These are phyloP conservation scores for Wickerhamomyces chambardii DNA, from an alignment of 805 yeast genomes.

Conservation along the genomic window DNA sequence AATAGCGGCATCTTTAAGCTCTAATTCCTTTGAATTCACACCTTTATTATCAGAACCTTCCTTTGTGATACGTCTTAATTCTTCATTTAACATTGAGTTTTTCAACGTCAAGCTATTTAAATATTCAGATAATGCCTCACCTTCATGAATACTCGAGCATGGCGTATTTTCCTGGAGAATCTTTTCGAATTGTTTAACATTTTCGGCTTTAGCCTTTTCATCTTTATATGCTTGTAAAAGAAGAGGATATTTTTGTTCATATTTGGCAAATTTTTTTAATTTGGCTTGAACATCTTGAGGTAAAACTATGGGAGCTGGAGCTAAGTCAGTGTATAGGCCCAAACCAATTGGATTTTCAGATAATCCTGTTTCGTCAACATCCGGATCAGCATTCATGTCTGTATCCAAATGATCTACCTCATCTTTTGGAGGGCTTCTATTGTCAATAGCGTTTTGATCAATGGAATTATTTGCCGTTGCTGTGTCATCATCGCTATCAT, in stretches of 20 bases:
- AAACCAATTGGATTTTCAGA: no score
- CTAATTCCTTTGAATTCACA: constrained; percentile 4
- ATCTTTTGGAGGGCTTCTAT: constrained; percentile 2
- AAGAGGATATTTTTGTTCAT: constrained; percentile 85
- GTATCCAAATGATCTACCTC: no score
- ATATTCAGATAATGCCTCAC: constrained; percentile 61
- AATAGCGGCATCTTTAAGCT: constrained; percentile 14
- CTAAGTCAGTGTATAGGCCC: constrained; percentile 6
- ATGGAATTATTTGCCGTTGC: neutral
- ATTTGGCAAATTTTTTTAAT: constrained; percentile 69
- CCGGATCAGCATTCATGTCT: no score
- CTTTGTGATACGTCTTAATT: constrained; percentile 36
- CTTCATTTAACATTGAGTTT: constrained; percentile 51
- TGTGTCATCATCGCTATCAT: constrained; percentile 1
- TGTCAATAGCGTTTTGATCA: neutral
- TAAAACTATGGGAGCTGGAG: constrained; percentile 28
- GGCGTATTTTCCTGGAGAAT: constrained; percentile 78
- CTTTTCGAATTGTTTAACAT: constrained; percentile 55
- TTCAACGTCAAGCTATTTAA: constrained; percentile 54
- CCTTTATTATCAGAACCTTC: constrained; percentile 2
- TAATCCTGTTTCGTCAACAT: constrained; percentile 8
- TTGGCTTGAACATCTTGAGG: constrained; percentile 53
- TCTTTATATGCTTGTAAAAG: constrained; percentile 76
- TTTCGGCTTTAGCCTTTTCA: constrained; percentile 60
- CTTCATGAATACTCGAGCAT: constrained; percentile 62